These are phyloP conservation scores for Pythium phragmiticola DNA, from an alignment of 352 stramenopile species.

Conservation along the genomic window DNA sequence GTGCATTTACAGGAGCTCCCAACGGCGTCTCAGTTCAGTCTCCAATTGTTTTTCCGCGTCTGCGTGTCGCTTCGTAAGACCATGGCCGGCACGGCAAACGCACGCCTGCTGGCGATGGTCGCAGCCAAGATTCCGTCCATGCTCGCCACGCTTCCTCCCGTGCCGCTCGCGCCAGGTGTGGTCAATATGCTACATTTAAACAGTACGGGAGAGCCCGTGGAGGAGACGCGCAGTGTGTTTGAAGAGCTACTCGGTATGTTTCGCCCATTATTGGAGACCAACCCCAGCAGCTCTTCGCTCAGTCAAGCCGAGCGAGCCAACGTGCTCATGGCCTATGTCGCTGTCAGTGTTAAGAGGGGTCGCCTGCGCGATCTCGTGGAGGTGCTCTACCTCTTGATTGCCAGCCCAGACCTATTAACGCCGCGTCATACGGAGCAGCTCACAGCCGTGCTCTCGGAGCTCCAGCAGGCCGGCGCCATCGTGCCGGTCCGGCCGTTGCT, in stretches of 20 bases:
- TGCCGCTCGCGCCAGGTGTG: conserved; percentile 56
- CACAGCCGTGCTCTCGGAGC: conserved; percentile 35
- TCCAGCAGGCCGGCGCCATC: conserved; percentile 38
- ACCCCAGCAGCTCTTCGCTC: neutral
- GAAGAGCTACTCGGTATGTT: conserved; percentile 53
- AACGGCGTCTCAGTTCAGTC: conserved; percentile 44
- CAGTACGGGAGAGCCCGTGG: neutral
- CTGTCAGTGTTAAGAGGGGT: conserved; percentile 68
- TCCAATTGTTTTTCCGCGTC: conserved; percentile 73
- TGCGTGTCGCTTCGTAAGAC: conserved; percentile 44
- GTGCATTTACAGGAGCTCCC: conserved; percentile 31
- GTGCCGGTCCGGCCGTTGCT: conserved; percentile 16
- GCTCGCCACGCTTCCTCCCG: conserved; percentile 47
- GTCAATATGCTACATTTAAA: neutral
- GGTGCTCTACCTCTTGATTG: conserved; percentile 39
- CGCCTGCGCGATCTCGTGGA: conserved; percentile 51
- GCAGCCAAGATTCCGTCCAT: conserved; percentile 57
- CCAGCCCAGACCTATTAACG: conserved; percentile 24
- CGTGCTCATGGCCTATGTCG: conserved; percentile 52
- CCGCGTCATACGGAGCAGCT: conserved; percentile 31
- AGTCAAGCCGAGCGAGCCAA: conserved; percentile 30
- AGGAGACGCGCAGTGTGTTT: conserved; percentile 43
- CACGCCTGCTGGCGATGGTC: conserved; percentile 44
- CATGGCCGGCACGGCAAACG: conserved; percentile 21
- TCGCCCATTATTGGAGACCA: conserved; percentile 32